These are phyloP conservation scores for Cyclocybe cylindracea DNA, from an alignment of 768 basidiomycete species.

Conservation along the genomic window DNA sequence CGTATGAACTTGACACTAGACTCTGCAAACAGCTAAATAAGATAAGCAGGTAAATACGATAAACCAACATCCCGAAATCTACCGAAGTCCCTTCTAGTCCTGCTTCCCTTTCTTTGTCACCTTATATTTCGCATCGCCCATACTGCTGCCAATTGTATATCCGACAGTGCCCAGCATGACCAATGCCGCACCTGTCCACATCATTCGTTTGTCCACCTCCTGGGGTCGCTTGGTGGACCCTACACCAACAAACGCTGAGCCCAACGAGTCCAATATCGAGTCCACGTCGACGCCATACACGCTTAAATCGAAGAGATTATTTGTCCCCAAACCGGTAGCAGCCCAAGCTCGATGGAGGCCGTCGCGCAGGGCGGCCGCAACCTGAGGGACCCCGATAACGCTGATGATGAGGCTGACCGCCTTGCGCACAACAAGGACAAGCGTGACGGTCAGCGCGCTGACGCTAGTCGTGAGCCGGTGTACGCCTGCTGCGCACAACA, in stretches of 20 bases:
- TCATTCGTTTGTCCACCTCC: conserved; percentile 41
- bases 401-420: conserved; percentile 77
- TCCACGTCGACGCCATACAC: conserved; percentile 14
- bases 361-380: conserved; percentile 7
- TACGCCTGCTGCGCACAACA: conserved; percentile 85
- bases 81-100: neutral
- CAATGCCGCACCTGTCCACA: conserved; percentile 71
- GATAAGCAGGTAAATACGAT: neutral
- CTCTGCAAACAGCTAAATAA: too few relatives aligned
- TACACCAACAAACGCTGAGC: conserved; percentile 16
- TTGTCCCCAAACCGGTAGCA: neutral
- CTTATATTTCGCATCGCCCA: conserved; percentile 13
- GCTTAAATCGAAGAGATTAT: neutral
- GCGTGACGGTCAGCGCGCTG: conserved; percentile 73
- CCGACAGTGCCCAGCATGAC: conserved; percentile 73
- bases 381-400: conserved; percentile 45
- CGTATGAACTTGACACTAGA: too few relatives aligned
- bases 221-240: conserved; percentile 18
- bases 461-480: conserved; percentile 82
- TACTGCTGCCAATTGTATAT: conserved; percentile 53
- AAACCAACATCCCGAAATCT: neutral
- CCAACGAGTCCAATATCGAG: conserved; percentile 10
- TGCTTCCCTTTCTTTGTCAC: conserved; percentile 18
- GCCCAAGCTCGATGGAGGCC: conserved; percentile 3
- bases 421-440: conserved; percentile 80